Base-by-base conservation (phyloP, 441 rosid species). In the Erysimum pusillum region DNA sequence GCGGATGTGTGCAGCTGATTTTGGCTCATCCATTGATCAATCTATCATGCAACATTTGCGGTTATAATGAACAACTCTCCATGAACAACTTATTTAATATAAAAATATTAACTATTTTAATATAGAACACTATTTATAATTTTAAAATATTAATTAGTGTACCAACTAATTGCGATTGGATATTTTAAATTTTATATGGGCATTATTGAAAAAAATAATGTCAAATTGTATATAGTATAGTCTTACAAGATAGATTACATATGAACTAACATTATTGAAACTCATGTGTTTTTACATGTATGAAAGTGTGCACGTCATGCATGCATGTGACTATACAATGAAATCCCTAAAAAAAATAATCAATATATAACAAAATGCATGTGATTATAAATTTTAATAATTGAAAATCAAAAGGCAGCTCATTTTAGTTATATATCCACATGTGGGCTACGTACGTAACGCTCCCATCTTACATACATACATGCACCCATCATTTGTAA, bases 281-380 rank as follows among this genome's bases (percentile, higher is more conserved):
- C 61, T n/a, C 41, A 61, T 61, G 48, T 49, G 38, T 14, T 38
- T 14, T 38, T 36, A 31, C 45, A 63, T n/a, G 32, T n/a, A 49
- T 46, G 73, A 4, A 66, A 36, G 32, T 36, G 51, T 46, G 67
- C 73, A 56, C 78, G 71, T 74, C 56, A 74, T 54, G 13, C 72
- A 74, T 65, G 72, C 78, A 74, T 66, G 78, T 74, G 78, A 58
- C 28, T 35, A 36, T 58, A 49, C 54, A 49, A 15, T 59, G 14
- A 35, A 22, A 59, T 2, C 44, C 63, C 14, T 34, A 1, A 17
- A 36, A 45, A 44, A 13, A 32, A 11, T 54, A 54, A 64, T 32
- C 4, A 59, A 58, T 14, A 58, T 58, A 74, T 74, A 74, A 64
- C 49, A 56, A 63, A 58, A 18, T 39, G 74, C 74, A 76, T 76